Evolutionary conservation across 2,329 filamentous ascomycete species (phyloP).

Genomic region (Aspergillus pseudoterreus): DNA sequence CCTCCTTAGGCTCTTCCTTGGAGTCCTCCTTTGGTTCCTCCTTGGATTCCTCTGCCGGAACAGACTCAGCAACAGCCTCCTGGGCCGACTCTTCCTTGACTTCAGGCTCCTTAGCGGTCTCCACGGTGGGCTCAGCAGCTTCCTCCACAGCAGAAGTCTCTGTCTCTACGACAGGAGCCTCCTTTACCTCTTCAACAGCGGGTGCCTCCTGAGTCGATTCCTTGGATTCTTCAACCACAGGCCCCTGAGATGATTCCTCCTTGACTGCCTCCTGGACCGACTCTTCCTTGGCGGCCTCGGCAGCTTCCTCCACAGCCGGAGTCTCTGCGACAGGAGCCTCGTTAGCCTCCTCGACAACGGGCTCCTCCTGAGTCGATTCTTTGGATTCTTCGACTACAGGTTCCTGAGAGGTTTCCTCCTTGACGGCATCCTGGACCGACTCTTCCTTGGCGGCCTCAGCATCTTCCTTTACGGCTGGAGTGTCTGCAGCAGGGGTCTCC

Average conservation of each 20-base stretch:
- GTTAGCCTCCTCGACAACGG: neutral
- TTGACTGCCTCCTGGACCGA: neutral
- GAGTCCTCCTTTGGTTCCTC: neutral
- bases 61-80: neutral
- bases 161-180: no score
- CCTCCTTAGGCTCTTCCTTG: slow-evolving; percentile 4
- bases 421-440: neutral
- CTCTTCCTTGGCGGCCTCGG: neutral
- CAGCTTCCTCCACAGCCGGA: neutral
- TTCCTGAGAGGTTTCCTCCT: slow-evolving; percentile 3
- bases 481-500: neutral
- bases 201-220: no score
- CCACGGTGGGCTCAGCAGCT: neutral
- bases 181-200: no score
- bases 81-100: neutral
- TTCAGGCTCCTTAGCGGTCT: neutral
- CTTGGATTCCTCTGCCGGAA: neutral
- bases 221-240: neutral
- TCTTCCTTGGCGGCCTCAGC: neutral
- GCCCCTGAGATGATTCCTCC: neutral
- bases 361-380: neutral
- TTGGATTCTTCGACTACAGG: slow-evolving; percentile 1
- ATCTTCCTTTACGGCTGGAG: neutral
- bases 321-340: neutral
- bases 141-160: no score